Conservation (phyloP, 2,329 filamentous ascomycete species). For the Knufia petricola region DNA sequence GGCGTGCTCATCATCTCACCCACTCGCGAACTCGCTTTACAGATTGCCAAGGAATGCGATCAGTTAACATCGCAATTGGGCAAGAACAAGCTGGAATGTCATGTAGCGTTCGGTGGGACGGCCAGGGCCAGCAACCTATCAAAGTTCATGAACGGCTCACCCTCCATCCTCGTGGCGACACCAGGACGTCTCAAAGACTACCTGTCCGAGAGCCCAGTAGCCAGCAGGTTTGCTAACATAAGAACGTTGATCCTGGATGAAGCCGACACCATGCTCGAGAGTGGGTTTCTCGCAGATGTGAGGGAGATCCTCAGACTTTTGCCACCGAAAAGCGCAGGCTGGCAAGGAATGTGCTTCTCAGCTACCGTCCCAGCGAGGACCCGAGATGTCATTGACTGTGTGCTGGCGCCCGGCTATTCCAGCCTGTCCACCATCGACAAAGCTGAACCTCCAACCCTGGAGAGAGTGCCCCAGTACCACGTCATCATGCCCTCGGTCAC, state of each 20-base stretch:
- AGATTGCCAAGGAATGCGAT: slow-evolving; percentile 36
- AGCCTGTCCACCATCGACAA: slow-evolving; percentile 10
- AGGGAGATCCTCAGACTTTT: slow-evolving; percentile 51
- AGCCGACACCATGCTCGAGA: slow-evolving; percentile 57
- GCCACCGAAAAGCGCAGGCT: slow-evolving; percentile 46
- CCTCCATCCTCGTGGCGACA: slow-evolving; percentile 66
- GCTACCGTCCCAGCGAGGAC: slow-evolving; percentile 62
- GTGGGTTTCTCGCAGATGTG: slow-evolving; percentile 59
- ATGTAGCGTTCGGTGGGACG: slow-evolving; percentile 37
- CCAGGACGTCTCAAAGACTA: slow-evolving; percentile 81
- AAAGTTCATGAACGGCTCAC: slow-evolving; percentile 4
- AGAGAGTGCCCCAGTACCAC: slow-evolving; percentile 38
- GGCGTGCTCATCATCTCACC: slow-evolving; percentile 36
- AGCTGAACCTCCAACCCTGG: slow-evolving; percentile 29
- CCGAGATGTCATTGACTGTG: neutral
- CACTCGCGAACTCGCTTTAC: slow-evolving; percentile 41
- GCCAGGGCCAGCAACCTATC: slow-evolving; percentile 17
- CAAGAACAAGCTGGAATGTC: slow-evolving; percentile 30
- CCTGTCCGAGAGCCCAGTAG: slow-evolving; percentile 53
- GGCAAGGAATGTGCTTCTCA: slow-evolving; percentile 85
- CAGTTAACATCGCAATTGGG: slow-evolving; percentile 34
- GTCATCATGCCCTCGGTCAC: slow-evolving; percentile 35
- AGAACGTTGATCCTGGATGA: slow-evolving; percentile 55
- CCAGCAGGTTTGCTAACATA: slow-evolving; percentile 55
- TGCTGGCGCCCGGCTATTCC: slow-evolving; percentile 5